Conservation (phyloP, 176 grass and related monocot genomes). For the Urochloa ruziziensis region DNA sequence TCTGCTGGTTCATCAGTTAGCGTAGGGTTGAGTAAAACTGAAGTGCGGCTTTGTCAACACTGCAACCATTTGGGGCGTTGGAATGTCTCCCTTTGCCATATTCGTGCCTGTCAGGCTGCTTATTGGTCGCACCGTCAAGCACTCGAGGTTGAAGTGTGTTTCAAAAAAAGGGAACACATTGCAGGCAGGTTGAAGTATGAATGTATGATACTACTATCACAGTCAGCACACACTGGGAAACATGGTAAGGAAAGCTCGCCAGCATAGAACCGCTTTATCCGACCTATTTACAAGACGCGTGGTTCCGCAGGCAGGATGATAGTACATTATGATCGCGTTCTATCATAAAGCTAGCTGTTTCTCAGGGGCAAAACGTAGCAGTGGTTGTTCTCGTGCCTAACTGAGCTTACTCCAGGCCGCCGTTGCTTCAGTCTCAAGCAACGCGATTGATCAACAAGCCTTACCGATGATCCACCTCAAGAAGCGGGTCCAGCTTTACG, state of each 20-base stretch:
- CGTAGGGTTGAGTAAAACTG: neutral
- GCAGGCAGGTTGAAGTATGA: neutral
- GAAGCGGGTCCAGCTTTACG: neutral
- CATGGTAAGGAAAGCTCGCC: neutral
- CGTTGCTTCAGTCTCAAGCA: neutral
- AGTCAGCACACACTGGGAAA: constrained; percentile 18
- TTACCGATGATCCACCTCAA: constrained; percentile 5
- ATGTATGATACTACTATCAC: neutral
- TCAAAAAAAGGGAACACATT: too few relatives aligned
- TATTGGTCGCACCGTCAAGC: neutral
- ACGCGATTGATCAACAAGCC: neutral
- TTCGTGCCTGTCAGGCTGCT: neutral
- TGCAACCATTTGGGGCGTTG: neutral
- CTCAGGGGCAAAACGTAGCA: constrained; percentile 1
- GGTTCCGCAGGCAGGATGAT: constrained; percentile 14
- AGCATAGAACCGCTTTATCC: constrained; percentile 30
- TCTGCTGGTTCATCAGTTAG: neutral
- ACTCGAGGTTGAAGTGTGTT: too few relatives aligned
- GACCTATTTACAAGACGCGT: constrained; percentile 44
- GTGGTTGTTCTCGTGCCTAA: neutral
- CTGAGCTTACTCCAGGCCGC: neutral
- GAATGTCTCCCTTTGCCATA: neutral
- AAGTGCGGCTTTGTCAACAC: neutral
- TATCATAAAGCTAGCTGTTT: neutral
- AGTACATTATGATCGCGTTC: constrained; percentile 8